Conservation (phyloP, 2,329 filamentous ascomycete species). For the Monosporascus sp. region DNA sequence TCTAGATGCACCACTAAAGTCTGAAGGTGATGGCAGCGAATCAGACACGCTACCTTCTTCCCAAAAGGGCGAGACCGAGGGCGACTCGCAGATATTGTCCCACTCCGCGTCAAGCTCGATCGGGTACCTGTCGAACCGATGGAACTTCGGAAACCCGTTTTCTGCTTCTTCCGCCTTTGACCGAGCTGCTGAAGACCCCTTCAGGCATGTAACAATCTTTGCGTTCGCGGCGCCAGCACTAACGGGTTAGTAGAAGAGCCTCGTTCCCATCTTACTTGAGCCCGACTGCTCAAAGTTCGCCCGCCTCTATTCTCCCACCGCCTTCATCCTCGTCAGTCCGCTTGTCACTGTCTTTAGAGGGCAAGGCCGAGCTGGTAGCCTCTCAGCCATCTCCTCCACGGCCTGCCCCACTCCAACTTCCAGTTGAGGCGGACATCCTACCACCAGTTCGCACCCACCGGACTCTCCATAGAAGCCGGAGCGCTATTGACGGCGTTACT, state of each 20-base stretch:
- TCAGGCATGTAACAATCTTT: conserved; percentile 32
- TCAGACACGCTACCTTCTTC: conserved; percentile 18
- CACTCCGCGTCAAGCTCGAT: conserved; percentile 38
- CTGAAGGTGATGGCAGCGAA: conserved; percentile 8
- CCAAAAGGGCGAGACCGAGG: conserved; percentile 14
- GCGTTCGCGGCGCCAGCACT: neutral
- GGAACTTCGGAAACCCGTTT: conserved; percentile 48
- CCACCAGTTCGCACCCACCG: conserved; percentile 41
- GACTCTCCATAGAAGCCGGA: conserved; percentile 64
- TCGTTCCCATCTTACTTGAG: conserved; percentile 38
- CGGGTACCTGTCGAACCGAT: conserved; percentile 51
- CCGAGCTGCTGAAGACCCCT: conserved; percentile 36
- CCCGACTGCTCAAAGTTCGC: conserved; percentile 31
- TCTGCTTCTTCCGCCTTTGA: conserved; percentile 39
- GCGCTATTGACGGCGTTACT: conserved; percentile 55
- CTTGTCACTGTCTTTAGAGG: conserved; percentile 79
- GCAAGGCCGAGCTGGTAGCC: conserved; percentile 80
- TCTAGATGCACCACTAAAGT: conserved; percentile 5
- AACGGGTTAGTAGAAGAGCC: conserved; percentile 31
- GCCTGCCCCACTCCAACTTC: conserved; percentile 45
- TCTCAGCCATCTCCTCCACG: conserved; percentile 66
- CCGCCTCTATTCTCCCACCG: conserved; percentile 28
- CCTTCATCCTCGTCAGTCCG: conserved; percentile 56
- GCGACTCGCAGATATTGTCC: conserved; percentile 21
- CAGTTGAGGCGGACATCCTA: conserved; percentile 39